Base-by-base conservation (phyloP, 805 yeast species). In the Candida xiaguanensis region DNA sequence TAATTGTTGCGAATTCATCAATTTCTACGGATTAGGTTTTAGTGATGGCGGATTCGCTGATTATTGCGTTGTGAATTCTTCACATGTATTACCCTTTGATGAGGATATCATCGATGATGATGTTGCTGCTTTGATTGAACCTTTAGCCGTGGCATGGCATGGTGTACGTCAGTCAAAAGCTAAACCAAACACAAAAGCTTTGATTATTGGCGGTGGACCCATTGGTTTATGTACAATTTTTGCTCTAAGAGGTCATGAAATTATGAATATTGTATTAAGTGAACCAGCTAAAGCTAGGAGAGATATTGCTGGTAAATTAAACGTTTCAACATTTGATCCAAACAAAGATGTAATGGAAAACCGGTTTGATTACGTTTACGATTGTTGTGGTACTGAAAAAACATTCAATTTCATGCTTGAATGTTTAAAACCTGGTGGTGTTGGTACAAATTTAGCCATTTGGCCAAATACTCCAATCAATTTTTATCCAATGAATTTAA, bases 151-250 rank as follows among this genome's bases (percentile, higher is more conserved):
- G 13, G 71, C 82, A 1, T 77, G 78, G 74, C 84, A 79, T 48
- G 82, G 82, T 1, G 75, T 72, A 23, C 47, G 52, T 15, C 73
- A 77, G 38, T 42, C 45, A 11, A 17, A 26, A 17, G 78, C 78
- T 14, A 11, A 22, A 62, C 67, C 40, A 58, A 56, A 7, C 56
- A 72, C 46, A 39, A 52, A 70, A 4, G 80, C 78, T 3, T 57
- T 78, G 34, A 74, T 79, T 12, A 51, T 79, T 12, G 84, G 84
- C 22, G 76, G 78, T 19, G 85, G 85, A 4, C 81, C 83, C 16
- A 78, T 79, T 52, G 84, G 85, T 5, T 57, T 80, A 17, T 75
- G 82, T 16, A 68, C 80, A 3, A 67, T 75, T 14, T 60, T 77
- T 36, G 74, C 77, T 13, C 67, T 77, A 31, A 66, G 66, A 43